Evolutionary conservation across 257 asterid species (phyloP).

Genomic region (Solanum ossicruentum): DNA sequence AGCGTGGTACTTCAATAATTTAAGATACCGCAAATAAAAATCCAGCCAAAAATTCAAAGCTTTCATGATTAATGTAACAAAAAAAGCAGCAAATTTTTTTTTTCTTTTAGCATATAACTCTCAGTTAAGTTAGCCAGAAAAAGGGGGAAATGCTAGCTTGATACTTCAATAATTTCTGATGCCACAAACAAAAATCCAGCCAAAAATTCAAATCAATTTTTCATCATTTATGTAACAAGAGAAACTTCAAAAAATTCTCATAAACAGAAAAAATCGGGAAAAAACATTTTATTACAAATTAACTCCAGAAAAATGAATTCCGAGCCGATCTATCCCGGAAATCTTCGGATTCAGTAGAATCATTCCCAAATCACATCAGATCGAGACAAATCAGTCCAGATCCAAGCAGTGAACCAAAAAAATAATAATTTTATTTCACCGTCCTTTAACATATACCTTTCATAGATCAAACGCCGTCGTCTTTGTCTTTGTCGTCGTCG

Average conservation of each 20-base stretch:
- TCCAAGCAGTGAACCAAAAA: not conserved
- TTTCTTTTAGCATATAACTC: too few relatives aligned
- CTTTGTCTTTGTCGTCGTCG: not conserved
- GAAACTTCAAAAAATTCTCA: not conserved
- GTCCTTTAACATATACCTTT: not conserved
- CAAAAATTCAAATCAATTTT: not conserved
- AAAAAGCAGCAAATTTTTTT: not conserved
- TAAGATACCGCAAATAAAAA: not conserved
- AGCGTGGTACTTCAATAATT: not conserved
- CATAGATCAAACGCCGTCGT: slow-evolving; percentile 7
- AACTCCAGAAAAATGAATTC: not conserved
- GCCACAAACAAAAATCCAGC: not conserved
- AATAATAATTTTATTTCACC: not conserved
- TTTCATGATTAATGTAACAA: not conserved
- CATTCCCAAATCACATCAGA: not conserved
- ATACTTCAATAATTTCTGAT: not conserved
- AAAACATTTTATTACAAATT: not conserved
- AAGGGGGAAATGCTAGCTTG: not conserved
- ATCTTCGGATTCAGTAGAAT: not conserved
- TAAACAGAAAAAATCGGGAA: not conserved
- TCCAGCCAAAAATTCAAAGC: not conserved
- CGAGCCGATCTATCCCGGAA: not conserved
- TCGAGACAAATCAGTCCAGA: not conserved
- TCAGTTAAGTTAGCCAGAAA: too few relatives aligned
- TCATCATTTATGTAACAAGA: not conserved